These are phyloP conservation scores for Lanmaoa pseudosensibilis DNA, from an alignment of 768 basidiomycete species.

Conservation along the genomic window DNA sequence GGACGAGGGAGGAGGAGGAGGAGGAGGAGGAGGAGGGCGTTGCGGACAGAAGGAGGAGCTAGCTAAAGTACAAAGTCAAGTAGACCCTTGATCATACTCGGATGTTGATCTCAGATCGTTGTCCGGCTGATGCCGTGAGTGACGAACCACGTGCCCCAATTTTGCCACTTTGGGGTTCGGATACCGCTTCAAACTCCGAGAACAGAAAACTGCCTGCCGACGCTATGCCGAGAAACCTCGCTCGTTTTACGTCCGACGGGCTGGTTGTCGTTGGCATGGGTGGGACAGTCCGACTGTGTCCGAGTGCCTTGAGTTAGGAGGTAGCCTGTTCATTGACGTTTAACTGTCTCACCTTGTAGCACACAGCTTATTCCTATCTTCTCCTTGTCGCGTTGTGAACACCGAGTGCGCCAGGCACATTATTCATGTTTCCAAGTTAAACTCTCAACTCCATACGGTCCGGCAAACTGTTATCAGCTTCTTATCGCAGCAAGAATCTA, in stretches of 20 bases:
- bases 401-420: neutral
- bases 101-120: slow-evolving; percentile 31
- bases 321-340: neutral
- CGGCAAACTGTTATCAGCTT: slow-evolving; percentile 18
- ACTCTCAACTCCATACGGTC: neutral
- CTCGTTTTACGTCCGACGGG: neutral
- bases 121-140: slow-evolving; percentile 24
- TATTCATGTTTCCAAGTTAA: neutral
- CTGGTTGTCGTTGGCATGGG: neutral
- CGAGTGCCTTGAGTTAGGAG: neutral
- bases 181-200: slow-evolving; percentile 18
- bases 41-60: slow-evolving; percentile 14
- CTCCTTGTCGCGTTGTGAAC: neutral
- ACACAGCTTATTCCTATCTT: neutral
- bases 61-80: slow-evolving; percentile 22
- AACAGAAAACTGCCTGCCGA: slow-evolving; percentile 12
- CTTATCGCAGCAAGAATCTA: slow-evolving; percentile 22
- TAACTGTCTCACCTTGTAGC: too few species aligned
- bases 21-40: slow-evolving; percentile 8
- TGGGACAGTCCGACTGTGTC: neutral
- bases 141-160: slow-evolving; percentile 21
- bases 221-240: slow-evolving; percentile 2
- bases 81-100: slow-evolving; percentile 13
- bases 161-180: slow-evolving; percentile 8
- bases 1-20: slow-evolving; percentile 1